Evolutionary conservation across 192 early-diverging fungal genomes (phyloP), one percentile per base, ranked within the genome.

Genomic region (Lobulomyces angularis): DNA sequence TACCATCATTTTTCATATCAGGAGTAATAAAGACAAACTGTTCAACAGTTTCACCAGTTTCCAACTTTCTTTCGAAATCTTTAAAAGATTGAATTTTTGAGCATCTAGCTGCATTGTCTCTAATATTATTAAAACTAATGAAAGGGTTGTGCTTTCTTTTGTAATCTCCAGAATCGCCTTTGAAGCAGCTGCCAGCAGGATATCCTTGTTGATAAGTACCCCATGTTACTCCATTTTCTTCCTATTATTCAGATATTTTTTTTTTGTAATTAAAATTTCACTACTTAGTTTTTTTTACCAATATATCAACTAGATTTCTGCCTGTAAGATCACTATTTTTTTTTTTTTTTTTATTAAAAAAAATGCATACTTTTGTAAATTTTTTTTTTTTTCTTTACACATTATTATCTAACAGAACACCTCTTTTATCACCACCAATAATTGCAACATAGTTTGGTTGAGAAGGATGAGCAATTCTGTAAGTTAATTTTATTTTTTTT

Each of bases 71-170:
- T n/a, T n/a, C n/a, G n/a, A n/a, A n/a, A n/a, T n/a, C n/a, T n/a
- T n/a, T n/a, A n/a, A n/a, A n/a, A n/a, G n/a, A n/a, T 51, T 82
- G 65, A 36, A 83, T 68, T 3, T 76, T 81, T 33, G 64, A 63
- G 51, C 79, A 80, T 11, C 73, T 58, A 19, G 67, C 45, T 6
- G 66, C n/a, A 55, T 80, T 70, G 27, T 23, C 49, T 16, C 25
- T 16, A 39, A 85, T 75, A 28, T 51, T 54, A 34, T 45, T 61
- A 45, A 74, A 71, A 20, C 58, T 63, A 29, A 79, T 65, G 49
- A 85, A 82, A 6, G 82, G 82, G 50, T 80, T 80, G 57, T 85
- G 82, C 51, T 83, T 85, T 40, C 82, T 59, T 40, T 52, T 46
- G 58, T 78, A 77, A 9, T 65, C 28, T 22, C 58, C 46, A 31